Conservation (phyloP, 225 moss, liverwort and hornwort genomes). For the Pseudisothecium myosuroides region DNA sequence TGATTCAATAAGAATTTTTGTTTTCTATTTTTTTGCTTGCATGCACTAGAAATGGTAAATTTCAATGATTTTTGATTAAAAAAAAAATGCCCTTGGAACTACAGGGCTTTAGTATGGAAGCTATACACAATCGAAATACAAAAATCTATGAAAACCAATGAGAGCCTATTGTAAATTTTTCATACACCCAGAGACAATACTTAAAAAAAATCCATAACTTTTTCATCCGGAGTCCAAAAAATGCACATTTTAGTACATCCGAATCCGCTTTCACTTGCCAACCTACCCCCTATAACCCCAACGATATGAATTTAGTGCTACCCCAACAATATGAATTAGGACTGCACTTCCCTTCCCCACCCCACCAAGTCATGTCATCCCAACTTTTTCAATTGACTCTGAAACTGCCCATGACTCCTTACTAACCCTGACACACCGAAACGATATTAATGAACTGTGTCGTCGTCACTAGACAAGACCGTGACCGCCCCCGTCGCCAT, state of each 20-base stretch:
- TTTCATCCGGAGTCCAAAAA: accelerated
- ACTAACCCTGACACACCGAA: not conserved
- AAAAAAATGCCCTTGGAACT: accelerated
- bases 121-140: accelerated
- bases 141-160: accelerated
- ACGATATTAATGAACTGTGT: not conserved
- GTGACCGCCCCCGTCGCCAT: not conserved
- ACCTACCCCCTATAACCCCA: too few species aligned
- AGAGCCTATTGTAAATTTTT: not conserved
- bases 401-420: too few species aligned
- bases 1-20: not conserved
- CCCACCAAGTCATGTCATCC: not conserved
- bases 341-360: not conserved
- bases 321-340: not conserved
- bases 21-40: accelerated
- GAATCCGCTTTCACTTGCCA: not conserved
- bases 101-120: accelerated
- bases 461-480: not conserved
- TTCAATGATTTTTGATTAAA: accelerated
- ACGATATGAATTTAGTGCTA: not conserved
- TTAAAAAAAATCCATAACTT: not conserved
- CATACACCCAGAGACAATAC: not conserved
- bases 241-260: not conserved
- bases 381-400: too few species aligned
- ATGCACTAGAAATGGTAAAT: not conserved